These are phyloP conservation scores for Globisporangium nunn DNA, from an alignment of 352 stramenopile species.

Conservation along the genomic window DNA sequence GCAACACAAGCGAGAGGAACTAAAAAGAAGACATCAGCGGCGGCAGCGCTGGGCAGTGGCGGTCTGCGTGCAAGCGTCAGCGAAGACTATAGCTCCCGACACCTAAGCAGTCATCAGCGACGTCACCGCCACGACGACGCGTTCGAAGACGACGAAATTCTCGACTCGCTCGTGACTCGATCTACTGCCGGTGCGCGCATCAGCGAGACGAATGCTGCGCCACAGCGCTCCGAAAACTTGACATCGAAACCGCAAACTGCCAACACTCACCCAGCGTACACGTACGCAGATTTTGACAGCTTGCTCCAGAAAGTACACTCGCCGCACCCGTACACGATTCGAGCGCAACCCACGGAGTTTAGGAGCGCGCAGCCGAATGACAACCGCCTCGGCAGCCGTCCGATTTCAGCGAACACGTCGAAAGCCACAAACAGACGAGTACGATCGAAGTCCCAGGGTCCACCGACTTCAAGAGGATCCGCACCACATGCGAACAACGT, in stretches of 20 bases:
- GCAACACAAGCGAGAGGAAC: not conserved
- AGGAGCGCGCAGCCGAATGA: slow-evolving; percentile 7
- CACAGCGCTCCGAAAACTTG: not conserved
- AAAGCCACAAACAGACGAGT: not conserved
- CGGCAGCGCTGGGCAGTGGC: not conserved
- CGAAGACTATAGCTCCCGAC: not conserved
- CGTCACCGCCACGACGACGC: not conserved
- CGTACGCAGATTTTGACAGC: slow-evolving; percentile 34
- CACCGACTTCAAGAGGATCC: slow-evolving; percentile 1
- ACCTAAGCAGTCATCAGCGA: not conserved
- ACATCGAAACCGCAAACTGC: not conserved
- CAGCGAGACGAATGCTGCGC: not conserved
- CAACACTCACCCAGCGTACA: not conserved
- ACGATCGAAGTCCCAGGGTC: slow-evolving; percentile 15
- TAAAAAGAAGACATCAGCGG: not conserved
- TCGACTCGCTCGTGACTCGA: slow-evolving; percentile 27
- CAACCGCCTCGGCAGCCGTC: not conserved
- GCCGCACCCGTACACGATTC: slow-evolving; percentile 19
- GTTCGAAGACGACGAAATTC: slow-evolving; percentile 23
- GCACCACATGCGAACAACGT: not conserved
- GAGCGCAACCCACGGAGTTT: slow-evolving; percentile 11
- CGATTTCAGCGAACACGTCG: not conserved
- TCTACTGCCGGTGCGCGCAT: not conserved
- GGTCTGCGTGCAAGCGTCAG: not conserved
- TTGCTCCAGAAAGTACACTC: slow-evolving; percentile 25